Evolutionary conservation across 2,329 filamentous ascomycete genomes (phyloP).

Genomic region (Fusarium robinianum): DNA sequence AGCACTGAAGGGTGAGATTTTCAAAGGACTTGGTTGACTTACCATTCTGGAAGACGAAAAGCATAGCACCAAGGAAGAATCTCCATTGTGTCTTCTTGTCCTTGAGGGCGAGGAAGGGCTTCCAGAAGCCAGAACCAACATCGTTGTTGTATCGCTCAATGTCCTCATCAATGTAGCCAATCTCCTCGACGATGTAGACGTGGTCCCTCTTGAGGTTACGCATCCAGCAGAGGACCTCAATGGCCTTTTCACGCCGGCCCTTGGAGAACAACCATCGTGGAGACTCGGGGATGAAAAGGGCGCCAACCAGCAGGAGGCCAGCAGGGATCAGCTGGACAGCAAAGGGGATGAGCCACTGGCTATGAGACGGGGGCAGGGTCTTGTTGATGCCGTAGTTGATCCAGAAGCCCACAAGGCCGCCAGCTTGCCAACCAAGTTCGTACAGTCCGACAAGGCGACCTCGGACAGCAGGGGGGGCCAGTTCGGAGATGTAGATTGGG

Average conservation of each 20-base stretch:
- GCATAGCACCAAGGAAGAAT: slow-evolving; percentile 71
- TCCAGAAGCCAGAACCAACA: slow-evolving; percentile 75
- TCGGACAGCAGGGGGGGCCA: slow-evolving; percentile 65
- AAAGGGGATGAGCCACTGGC: slow-evolving; percentile 69
- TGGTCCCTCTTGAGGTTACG: slow-evolving; percentile 60
- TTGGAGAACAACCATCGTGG: slow-evolving; percentile 72
- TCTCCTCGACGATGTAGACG: slow-evolving; percentile 73
- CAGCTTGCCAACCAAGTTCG: slow-evolving; percentile 68
- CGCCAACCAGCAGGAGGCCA: slow-evolving; percentile 63
- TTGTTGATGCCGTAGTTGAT: slow-evolving; percentile 66
- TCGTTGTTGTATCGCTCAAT: slow-evolving; percentile 65
- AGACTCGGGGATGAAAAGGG: slow-evolving; percentile 66
- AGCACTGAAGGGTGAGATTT: slow-evolving; percentile 20
- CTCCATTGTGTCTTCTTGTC: slow-evolving; percentile 67
- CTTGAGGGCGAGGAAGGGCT: slow-evolving; percentile 65
- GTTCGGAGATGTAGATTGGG: slow-evolving; percentile 65
- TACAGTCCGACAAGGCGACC: slow-evolving; percentile 69
- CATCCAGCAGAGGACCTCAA: slow-evolving; percentile 66
- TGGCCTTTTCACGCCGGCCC: slow-evolving; percentile 62
- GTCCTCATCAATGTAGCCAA: slow-evolving; percentile 71
- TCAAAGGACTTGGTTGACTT: slow-evolving; percentile 30
- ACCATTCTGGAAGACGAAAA: slow-evolving; percentile 82
- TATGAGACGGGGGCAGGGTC: slow-evolving; percentile 50
- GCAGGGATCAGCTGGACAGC: slow-evolving; percentile 70
- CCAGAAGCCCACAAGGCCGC: slow-evolving; percentile 67